These are phyloP conservation scores for Aspergillus sp. DNA, from an alignment of 2,329 filamentous ascomycete genomes.

Conservation along the genomic window DNA sequence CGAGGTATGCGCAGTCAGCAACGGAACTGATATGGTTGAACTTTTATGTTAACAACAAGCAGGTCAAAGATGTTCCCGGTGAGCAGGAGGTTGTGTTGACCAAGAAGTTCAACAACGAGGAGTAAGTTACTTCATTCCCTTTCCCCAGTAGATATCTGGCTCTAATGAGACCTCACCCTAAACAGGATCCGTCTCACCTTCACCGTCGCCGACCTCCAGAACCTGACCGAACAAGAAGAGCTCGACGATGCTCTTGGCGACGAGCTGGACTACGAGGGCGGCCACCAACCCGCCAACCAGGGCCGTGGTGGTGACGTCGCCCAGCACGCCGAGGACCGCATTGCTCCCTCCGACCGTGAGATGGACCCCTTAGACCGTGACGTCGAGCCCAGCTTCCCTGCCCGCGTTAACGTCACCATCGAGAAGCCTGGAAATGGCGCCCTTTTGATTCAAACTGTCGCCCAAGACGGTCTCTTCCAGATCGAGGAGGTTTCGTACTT, in stretches of 20 bases:
- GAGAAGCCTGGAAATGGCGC: conserved; percentile 83
- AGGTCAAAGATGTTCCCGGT: conserved; percentile 68
- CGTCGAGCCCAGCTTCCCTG: conserved; percentile 59
- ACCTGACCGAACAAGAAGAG: conserved; percentile 54
- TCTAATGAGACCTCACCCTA: background rate
- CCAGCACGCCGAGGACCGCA: conserved; percentile 46
- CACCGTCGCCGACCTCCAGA: conserved; percentile 75
- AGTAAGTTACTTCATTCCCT: conserved; percentile 47
- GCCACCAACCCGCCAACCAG: conserved; percentile 49
- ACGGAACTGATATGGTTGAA: background rate
- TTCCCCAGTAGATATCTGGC: background rate
- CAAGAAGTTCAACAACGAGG: conserved; percentile 79
- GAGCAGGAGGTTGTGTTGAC: conserved; percentile 82
- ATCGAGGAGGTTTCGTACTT: conserved; percentile 91
- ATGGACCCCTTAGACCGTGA: conserved; percentile 51
- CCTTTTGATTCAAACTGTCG: conserved; percentile 76
- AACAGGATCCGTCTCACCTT: conserved; percentile 70
- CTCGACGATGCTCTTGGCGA: conserved; percentile 53
- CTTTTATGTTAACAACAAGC: background rate
- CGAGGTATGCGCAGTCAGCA: conserved; percentile 47
- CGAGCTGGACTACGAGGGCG: conserved; percentile 51
- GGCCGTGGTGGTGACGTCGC: conserved; percentile 47
- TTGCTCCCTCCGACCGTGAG: conserved; percentile 52
- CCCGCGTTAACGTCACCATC: conserved; percentile 75
- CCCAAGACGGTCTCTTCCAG: conserved; percentile 76